Percentiles rank a stretch among this genome's conserved stretches.
phyloP scores from a whole-genome alignment of 306 rosid species.

The Cicer cuneatum region DNA sequence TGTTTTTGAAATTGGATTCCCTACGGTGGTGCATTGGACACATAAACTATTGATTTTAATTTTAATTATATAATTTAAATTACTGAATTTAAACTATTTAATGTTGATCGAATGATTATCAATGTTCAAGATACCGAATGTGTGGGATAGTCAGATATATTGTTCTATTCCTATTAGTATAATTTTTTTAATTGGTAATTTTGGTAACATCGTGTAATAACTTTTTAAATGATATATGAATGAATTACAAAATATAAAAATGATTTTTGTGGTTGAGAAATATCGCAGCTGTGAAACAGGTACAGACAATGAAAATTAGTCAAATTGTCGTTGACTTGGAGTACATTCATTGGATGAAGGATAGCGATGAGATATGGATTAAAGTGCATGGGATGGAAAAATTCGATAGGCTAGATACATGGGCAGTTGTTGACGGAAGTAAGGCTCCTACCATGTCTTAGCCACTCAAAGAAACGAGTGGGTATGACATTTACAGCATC shows the following conservation, averaged over 20 bases:
- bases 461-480: slow-evolving; percentile 25
- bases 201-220: no score
- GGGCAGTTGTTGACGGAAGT: slow-evolving; percentile 7
- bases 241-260: no score
- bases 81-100: no score
- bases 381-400: slow-evolving; percentile 22
- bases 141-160: no score
- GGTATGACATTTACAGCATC: neutral
- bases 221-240: no score
- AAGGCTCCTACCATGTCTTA: neutral
- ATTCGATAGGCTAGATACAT: neutral
- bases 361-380: slow-evolving; percentile 4
- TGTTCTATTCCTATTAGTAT: no score
- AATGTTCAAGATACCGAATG: no score
- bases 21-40: no score
- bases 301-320: neutral
- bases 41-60: no score
- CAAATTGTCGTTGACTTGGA: slow-evolving; percentile 5
- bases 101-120: no score
- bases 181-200: no score
- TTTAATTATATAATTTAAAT: no score
- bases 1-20: neutral
- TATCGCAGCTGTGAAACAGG: slow-evolving; percentile 16
- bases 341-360: neutral
- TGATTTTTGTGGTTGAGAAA: slow-evolving; percentile 10